Evolutionary conservation across 176 grass and related monocot species (phyloP), one percentile per base, ranked within the genome.

Genomic region (Microstegium vimineum): DNA sequence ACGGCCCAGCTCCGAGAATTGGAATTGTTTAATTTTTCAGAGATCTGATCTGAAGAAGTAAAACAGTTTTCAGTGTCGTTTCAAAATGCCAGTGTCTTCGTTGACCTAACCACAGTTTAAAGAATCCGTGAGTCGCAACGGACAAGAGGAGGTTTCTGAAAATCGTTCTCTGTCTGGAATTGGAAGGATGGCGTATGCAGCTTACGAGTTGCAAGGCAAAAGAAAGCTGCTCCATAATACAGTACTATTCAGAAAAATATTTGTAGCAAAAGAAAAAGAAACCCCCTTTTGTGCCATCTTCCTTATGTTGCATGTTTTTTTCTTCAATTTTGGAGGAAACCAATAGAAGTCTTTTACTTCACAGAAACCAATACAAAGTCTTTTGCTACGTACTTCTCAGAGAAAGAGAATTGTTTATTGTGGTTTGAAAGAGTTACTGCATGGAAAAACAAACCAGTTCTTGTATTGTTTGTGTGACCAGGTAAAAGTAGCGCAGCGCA

Each of bases 31-130:
- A 81, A 43, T 22, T 5, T 4, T 26, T 10, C 45, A n/a, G 52
- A 12, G 77, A 85, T 81, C 71, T 85, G 77, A 85, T 81, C 71
- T 85, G 32, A 45, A 16, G 27, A 30, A 42, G 7, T 68, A 23
- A 35, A 64, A 27, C 12, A 43, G 8, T 5, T 83, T 45, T 10
- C 18, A 41, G 10, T 42, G 33, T 12, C 25, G 31, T 45, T 27
- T 70, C 46, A 7, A 74, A 71, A 71, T 36, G 25, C 4, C 65
- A 63, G n/a, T n/a, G n/a, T 33, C 46, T 10, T 36, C 63, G 56
- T 83, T 87, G 73, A 87, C 80, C 28, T 40, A 66, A 64, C 6
- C 6, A 4, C 12, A 12, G 14, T 37, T 72, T 77, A 42, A 54
- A n/a, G 1, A 12, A 69, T 59, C 60, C 35, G 40, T 0, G 33